Conservation (phyloP, 495 filamentous ascomycete genomes). For the Lentithecium fluviatile region DNA sequence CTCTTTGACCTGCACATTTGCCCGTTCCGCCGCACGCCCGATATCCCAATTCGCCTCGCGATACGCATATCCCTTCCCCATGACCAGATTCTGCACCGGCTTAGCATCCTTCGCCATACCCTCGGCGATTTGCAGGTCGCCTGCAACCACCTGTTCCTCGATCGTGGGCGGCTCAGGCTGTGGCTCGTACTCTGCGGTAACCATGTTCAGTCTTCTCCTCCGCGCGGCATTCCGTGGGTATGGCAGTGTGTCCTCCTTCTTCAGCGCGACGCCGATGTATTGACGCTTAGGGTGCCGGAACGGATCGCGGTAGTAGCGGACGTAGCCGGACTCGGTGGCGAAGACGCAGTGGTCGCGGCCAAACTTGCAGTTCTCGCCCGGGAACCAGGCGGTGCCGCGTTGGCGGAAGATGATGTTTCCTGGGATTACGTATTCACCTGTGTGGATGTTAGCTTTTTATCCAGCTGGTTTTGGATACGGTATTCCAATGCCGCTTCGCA, state of each 20-base stretch:
- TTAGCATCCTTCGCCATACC: background rate
- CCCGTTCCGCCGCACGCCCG: slow-evolving; percentile 64
- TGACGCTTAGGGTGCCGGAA: slow-evolving; percentile 72
- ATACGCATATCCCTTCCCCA: slow-evolving; percentile 41
- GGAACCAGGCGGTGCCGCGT: slow-evolving; percentile 88
- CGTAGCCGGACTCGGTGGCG: slow-evolving; percentile 77
- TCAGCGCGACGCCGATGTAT: slow-evolving; percentile 89
- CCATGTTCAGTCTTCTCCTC: slow-evolving; percentile 68
- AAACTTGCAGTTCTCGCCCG: slow-evolving; percentile 90
- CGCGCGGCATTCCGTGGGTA: slow-evolving; percentile 66
- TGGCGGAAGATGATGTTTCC: slow-evolving; percentile 99
- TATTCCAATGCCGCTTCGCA: too few species aligned
- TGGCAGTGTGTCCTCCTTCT: slow-evolving; percentile 71
- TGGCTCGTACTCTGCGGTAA: slow-evolving; percentile 43
- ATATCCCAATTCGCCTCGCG: slow-evolving; percentile 84
- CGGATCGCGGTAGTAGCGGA: slow-evolving; percentile 93
- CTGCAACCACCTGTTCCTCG: slow-evolving; percentile 10
- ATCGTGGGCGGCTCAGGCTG: background rate
- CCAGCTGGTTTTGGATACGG: background rate
- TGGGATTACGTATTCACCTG: slow-evolving; percentile 84
- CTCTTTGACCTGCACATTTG: slow-evolving; percentile 51
- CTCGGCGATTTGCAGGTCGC: slow-evolving; percentile 17
- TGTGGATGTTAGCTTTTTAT: slow-evolving; percentile 5
- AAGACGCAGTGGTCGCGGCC: slow-evolving; percentile 98
- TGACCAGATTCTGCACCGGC: background rate